phyloP scores from a whole-genome alignment of 345 rosid species.

The Hirschfeldia incana region DNA sequence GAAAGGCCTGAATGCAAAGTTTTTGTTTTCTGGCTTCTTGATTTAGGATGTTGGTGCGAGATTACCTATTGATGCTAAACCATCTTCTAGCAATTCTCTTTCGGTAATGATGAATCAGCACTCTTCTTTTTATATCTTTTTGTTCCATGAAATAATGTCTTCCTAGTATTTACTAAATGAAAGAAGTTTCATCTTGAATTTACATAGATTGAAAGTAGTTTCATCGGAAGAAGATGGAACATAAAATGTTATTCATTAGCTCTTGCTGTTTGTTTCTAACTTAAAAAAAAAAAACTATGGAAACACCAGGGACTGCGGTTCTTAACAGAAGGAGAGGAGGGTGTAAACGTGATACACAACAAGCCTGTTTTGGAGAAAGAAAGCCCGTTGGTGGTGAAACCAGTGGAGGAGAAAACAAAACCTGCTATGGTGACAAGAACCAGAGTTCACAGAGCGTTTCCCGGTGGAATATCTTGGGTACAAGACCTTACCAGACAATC shows the following conservation, averaged over 20 bases:
- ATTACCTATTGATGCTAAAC: conserved; percentile 48
- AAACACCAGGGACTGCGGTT: conserved; percentile 77
- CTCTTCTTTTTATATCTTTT: not conserved
- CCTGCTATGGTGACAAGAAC: conserved; percentile 21
- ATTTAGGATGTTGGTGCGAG: conserved; percentile 55
- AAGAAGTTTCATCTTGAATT: conserved; percentile 12
- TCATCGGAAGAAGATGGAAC: not conserved
- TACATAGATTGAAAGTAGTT: not conserved
- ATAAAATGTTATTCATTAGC: not conserved
- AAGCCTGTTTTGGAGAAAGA: conserved; percentile 37
- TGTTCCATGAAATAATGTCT: not conserved
- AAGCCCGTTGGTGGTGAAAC: conserved; percentile 25
- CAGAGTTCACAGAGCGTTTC: conserved; percentile 70
- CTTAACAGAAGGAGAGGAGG: conserved; percentile 54
- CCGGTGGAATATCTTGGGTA: conserved; percentile 66
- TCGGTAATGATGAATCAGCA: conserved; percentile 19
- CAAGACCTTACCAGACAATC: conserved; percentile 33
- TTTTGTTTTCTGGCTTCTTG: conserved; percentile 20
- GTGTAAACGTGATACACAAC: conserved; percentile 34
- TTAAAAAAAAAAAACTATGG: conserved; percentile 8
- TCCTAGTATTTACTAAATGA: not conserved
- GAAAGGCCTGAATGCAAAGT: conserved; percentile 2
- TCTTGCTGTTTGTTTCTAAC: not conserved
- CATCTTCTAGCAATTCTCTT: conserved; percentile 45
- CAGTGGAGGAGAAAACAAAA: conserved; percentile 30